Evolutionary conservation across 352 stramenopile species (phyloP).

Genomic region (Globisporangium alternatum): DNA sequence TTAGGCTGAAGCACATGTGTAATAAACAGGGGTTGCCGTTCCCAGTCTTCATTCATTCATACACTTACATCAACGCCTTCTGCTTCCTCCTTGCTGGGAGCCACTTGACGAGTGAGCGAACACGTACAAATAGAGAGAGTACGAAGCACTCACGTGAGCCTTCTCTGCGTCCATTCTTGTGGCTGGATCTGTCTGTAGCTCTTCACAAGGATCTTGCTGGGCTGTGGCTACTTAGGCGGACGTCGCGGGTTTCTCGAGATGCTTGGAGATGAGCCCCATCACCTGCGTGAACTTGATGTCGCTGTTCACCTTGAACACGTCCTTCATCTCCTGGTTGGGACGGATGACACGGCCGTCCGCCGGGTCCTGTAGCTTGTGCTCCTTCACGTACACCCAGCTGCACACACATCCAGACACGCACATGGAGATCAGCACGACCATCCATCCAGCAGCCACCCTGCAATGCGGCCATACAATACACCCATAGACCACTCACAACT

Average conservation of each 20-base stretch:
- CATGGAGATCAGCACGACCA: background rate
- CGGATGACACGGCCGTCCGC: constrained; percentile 64
- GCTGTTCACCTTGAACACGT: constrained; percentile 56
- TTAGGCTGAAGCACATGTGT: constrained; percentile 18
- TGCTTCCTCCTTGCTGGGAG: background rate
- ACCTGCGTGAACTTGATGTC: constrained; percentile 77
- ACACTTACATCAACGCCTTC: constrained; percentile 2
- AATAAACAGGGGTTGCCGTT: background rate
- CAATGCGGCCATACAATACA: background rate
- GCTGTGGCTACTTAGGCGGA: constrained; percentile 3
- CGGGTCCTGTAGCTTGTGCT: constrained; percentile 75
- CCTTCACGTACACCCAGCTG: constrained; percentile 76
- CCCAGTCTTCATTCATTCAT: background rate
- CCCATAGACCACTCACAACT: constrained; percentile 53
- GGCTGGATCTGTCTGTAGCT: background rate
- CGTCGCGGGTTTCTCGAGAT: constrained; percentile 45
- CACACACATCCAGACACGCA: constrained; percentile 3
- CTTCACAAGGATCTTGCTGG: background rate
- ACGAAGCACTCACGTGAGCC: background rate
- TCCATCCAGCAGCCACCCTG: background rate
- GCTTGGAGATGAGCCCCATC: constrained; percentile 64
- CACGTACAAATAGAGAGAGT: background rate
- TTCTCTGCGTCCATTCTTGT: background rate
- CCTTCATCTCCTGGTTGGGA: constrained; percentile 63
- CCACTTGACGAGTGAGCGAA: background rate